These are phyloP conservation scores for Aspergillus baeticus DNA, from an alignment of 495 filamentous ascomycete species.

Conservation along the genomic window DNA sequence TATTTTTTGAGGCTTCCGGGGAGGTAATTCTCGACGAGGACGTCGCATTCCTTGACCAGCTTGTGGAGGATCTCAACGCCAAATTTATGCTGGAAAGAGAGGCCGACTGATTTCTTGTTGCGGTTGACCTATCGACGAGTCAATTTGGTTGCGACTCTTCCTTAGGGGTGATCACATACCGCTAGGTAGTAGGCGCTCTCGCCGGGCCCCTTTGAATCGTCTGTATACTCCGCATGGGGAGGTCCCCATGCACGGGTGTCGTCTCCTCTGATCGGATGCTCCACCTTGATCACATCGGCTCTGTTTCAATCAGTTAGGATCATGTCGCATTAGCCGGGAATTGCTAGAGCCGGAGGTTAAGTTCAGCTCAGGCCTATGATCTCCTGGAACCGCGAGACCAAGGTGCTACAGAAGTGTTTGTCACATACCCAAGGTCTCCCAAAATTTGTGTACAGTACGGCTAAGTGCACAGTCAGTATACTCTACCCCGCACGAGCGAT, in stretches of 20 bases:
- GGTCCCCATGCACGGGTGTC: slow-evolving; percentile 97
- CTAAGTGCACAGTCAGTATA: slow-evolving; percentile 46
- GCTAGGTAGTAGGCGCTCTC: slow-evolving; percentile 94
- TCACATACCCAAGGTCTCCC: slow-evolving; percentile 84
- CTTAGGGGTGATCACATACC: slow-evolving; percentile 48
- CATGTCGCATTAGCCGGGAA: neutral
- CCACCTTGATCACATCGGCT: slow-evolving; percentile 94
- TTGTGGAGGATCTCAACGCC: slow-evolving; percentile 85
- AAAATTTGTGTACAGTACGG: slow-evolving; percentile 98
- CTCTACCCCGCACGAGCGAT: slow-evolving; percentile 7
- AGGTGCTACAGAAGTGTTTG: neutral
- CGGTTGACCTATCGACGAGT: slow-evolving; percentile 70
- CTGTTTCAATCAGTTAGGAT: slow-evolving; percentile 41
- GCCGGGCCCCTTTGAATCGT: slow-evolving; percentile 67
- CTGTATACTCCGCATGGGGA: slow-evolving; percentile 78
- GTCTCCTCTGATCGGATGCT: slow-evolving; percentile 88
- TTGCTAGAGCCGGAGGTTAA: too few relatives aligned
- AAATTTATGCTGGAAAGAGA: slow-evolving; percentile 82
- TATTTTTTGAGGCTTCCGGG: slow-evolving; percentile 92
- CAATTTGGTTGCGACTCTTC: neutral
- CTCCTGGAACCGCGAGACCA: too few relatives aligned
- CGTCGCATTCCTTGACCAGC: slow-evolving; percentile 80
- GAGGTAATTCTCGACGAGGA: slow-evolving; percentile 96
- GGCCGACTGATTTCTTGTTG: slow-evolving; percentile 91
- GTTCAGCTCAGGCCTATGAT: too few relatives aligned